Evolutionary conservation across 306 rosid species (phyloP).

Genomic region (Spatholobus suberectus): DNA sequence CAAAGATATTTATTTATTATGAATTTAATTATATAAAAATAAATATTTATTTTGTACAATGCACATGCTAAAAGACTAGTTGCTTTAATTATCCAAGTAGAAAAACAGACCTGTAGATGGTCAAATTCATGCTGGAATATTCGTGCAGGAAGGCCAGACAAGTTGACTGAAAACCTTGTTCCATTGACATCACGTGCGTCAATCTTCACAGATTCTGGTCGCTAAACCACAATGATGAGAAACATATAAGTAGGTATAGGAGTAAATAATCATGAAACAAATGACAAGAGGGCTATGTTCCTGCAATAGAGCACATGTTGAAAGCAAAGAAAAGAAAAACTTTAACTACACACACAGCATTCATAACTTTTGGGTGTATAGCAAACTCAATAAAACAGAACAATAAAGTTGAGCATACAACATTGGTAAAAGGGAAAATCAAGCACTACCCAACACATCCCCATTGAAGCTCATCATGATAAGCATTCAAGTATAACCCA

Average conservation of each 20-base stretch:
- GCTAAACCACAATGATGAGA: constrained; percentile 53
- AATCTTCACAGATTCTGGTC: constrained; percentile 89
- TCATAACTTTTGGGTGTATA: not conserved
- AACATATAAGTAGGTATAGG: not conserved
- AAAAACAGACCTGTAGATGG: constrained; percentile 76
- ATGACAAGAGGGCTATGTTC: not conserved
- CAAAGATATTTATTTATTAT: not conserved
- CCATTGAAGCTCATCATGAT: not conserved
- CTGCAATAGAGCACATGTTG: constrained; percentile 13
- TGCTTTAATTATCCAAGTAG: not conserved
- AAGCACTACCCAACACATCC: not conserved
- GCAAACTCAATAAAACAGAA: not conserved
- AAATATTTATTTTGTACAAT: not conserved
- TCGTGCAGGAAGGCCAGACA: constrained; percentile 88
- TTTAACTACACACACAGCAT: not conserved
- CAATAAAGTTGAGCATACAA: not conserved
- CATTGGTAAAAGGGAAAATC: not conserved
- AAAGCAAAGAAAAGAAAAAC: not conserved
- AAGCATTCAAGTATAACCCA: constrained; percentile 23
- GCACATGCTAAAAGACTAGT: not conserved
- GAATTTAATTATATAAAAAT: not conserved
- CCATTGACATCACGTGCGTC: constrained; percentile 80
- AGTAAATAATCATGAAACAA: constrained; percentile 32
- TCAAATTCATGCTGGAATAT: constrained; percentile 96
- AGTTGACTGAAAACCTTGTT: constrained; percentile 62